A percentile compares a stretch with the other conserved stretches of the same genome.
phyloP scores from a whole-genome alignment of 108 stramenopile genomes.

The Cyclostephanos invisitatus region DNA sequence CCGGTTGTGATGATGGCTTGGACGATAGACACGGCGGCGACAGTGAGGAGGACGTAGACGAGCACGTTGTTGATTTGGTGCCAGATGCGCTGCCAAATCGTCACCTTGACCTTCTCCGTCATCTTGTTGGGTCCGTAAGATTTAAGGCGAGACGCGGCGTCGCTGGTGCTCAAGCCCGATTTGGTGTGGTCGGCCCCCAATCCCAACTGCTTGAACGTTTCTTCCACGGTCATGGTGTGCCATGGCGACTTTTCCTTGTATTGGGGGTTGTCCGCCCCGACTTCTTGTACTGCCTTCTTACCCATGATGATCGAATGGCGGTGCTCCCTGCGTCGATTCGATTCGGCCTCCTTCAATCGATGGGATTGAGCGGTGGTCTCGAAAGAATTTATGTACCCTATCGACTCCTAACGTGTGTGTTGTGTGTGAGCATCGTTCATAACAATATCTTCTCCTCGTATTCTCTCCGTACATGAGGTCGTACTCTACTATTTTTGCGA shows the following conservation, averaged over 20 bases:
- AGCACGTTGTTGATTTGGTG: conserved; percentile 74
- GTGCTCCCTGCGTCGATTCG: too few relatives aligned
- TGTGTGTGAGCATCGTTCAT: too few relatives aligned
- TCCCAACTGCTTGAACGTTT: conserved; percentile 43
- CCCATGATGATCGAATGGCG: conserved; percentile 9
- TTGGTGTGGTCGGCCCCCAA: conserved; percentile 46
- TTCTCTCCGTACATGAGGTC: too few relatives aligned
- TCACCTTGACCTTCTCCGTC: conserved; percentile 64
- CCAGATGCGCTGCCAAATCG: conserved; percentile 75
- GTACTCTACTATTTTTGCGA: too few relatives aligned
- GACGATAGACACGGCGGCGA: conserved; percentile 66
- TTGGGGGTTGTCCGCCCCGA: conserved; percentile 31
- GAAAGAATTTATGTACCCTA: too few relatives aligned
- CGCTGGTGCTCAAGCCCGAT: conserved; percentile 56
- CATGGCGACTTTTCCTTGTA: conserved; percentile 45
- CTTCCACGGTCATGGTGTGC: conserved; percentile 67
- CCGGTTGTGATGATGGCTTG: conserved; percentile 49
- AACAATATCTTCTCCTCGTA: too few relatives aligned
- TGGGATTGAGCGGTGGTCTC: too few relatives aligned
- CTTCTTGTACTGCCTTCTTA: neutral
- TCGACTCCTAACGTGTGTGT: too few relatives aligned
- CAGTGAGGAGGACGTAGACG: conserved; percentile 73
- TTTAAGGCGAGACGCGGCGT: conserved; percentile 59
- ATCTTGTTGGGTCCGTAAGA: conserved; percentile 70
- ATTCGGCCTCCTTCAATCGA: too few relatives aligned